phyloP scores from a whole-genome alignment of 257 asterid genomes.

The Nicotiana noctiflora region DNA sequence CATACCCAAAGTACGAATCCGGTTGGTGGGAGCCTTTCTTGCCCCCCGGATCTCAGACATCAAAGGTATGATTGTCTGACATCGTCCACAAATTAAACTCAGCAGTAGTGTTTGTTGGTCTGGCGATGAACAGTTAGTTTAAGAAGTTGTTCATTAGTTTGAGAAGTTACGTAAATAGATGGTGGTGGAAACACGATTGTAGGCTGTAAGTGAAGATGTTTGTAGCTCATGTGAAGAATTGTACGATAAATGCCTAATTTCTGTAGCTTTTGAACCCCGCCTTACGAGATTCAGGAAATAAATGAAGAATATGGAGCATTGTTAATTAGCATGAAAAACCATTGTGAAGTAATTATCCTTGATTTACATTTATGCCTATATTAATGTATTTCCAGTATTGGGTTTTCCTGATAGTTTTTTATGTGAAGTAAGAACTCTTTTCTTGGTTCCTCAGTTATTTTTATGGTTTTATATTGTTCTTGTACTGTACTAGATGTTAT shows the following conservation, averaged over 20 bases:
- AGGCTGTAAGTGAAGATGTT: constrained; percentile 9
- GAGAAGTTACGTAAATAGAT: not conserved
- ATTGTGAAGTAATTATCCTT: too few relatives aligned
- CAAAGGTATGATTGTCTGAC: constrained; percentile 36
- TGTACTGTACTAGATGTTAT: too few relatives aligned
- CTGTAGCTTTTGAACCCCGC: not conserved
- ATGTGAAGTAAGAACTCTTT: too few relatives aligned
- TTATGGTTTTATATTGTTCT: too few relatives aligned
- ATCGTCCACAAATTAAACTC: not conserved
- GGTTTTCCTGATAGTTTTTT: too few relatives aligned
- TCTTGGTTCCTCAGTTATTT: too few relatives aligned
- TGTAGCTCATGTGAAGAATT: constrained; percentile 2
- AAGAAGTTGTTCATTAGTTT: too few relatives aligned
- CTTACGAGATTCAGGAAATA: too few relatives aligned
- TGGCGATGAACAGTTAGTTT: not conserved
- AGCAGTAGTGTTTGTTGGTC: not conserved
- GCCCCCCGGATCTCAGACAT: constrained; percentile 37
- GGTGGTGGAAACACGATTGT: not conserved
- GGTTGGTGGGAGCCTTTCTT: constrained; percentile 95
- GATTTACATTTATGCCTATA: too few relatives aligned
- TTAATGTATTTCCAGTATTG: too few relatives aligned
- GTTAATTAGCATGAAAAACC: not conserved
- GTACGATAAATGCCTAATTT: not conserved
- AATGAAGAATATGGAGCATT: not conserved
- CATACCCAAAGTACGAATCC: constrained; percentile 68